A percentile compares a stretch with the other conserved stretches of the same genome.
Conservation (phyloP, 768 basidiomycete genomes). For the Antrodiella citrinella region DNA sequence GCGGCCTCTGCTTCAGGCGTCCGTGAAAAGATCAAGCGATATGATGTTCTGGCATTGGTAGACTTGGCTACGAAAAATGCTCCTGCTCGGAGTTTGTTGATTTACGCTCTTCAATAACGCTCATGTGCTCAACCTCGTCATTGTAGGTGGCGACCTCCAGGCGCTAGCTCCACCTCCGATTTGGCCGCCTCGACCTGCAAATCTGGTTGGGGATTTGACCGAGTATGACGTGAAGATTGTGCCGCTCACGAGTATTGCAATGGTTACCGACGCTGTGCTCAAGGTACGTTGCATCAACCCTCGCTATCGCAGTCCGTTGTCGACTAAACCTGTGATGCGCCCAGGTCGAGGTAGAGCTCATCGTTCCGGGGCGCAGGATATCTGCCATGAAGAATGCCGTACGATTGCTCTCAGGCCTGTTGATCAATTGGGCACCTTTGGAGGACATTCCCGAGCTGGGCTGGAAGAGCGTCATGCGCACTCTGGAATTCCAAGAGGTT, state of each 20-base stretch:
- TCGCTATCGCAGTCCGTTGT: not conserved
- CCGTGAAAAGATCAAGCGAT: constrained; percentile 45
- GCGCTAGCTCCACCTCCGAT: constrained; percentile 54
- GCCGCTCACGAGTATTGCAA: constrained; percentile 61
- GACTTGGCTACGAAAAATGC: constrained; percentile 50
- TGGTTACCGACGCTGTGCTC: constrained; percentile 61
- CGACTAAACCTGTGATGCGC: not conserved
- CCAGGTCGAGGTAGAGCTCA: constrained; percentile 63
- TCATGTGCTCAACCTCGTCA: not conserved
- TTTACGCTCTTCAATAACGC: not conserved
- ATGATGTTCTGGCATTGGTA: constrained; percentile 67
- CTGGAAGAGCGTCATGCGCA: constrained; percentile 66
- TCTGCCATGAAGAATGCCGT: constrained; percentile 52
- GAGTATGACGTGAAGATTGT: constrained; percentile 64
- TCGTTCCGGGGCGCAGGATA: constrained; percentile 60
- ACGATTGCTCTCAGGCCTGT: constrained; percentile 38
- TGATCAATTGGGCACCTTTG: constrained; percentile 47
- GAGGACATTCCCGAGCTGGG: constrained; percentile 64
- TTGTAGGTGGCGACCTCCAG: constrained; percentile 60
- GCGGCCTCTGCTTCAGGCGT: constrained; percentile 34
- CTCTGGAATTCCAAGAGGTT: constrained; percentile 88
- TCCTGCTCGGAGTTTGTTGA: constrained; percentile 37
- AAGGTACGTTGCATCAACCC: constrained; percentile 42
- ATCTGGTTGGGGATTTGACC: constrained; percentile 38
- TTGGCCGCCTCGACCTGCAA: constrained; percentile 62